Base-by-base conservation (phyloP, 2,329 filamentous ascomycete genomes). In the Orbilia blumenaviensis region DNA sequence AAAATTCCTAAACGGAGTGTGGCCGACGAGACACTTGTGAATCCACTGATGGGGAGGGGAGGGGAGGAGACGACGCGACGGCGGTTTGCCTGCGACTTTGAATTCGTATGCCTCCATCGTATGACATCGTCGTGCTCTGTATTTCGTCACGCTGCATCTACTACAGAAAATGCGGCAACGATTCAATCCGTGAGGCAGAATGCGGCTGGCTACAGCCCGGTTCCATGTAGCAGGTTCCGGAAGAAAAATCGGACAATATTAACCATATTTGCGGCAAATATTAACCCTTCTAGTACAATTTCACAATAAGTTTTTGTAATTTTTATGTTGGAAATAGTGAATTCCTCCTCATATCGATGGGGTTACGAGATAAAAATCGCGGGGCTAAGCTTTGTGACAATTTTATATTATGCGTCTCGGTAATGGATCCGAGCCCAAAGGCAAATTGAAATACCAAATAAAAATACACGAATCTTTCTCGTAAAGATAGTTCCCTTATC, bases 391-490 rank as follows among this genome's bases (percentile, higher is more conserved):
- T 54, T 54, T 54, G 46, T 54, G 52, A 56, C 52, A 56, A 56
- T 54, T 52, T 32, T 54, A 54, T 54, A 34, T 25, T 18, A 56
- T 56, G 52, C 52, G 38, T 36, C 52, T 61, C 56, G 56, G 56
- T 41, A 71, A 63, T 56, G 46, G 23, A 27, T 63, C 36, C 52
- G 52, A 56, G 52, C 18, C 3, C n/a, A n/a, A n/a, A n/a, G n/a
- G n/a, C n/a, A n/a, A n/a, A 56, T 38, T 54, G 3, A 2, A 38
- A 44, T 71, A 71, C 44, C 56, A 63, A 63, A 71, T 71, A 71
- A 71, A 71, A 71, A 71, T 71, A 71, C 66, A 71, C 66, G 36
- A 71, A 46, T 71, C 56, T 38, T 63, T 71, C 66, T 63, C 66
- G 66, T 71, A 71, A 71, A 71, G 66, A 71, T 71, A 71, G 58